Conservation (phyloP, 2,329 filamentous ascomycete species). For the Fusarium paranaense region DNA sequence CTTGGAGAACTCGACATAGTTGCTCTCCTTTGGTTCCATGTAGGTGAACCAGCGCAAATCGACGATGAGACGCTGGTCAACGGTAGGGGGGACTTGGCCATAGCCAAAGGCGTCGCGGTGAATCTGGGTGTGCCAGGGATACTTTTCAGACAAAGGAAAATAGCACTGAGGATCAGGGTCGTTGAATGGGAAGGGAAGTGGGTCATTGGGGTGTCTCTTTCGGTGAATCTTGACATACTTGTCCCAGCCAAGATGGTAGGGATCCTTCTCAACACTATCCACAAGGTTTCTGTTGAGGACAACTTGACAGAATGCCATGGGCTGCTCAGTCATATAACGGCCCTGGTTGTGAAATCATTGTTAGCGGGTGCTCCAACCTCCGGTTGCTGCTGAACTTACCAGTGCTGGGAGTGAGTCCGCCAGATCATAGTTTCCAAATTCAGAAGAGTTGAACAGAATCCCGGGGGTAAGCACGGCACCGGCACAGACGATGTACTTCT, state of each 20-base stretch:
- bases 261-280: neutral
- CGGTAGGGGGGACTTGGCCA: neutral
- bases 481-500: conserved; percentile 7
- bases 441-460: neutral
- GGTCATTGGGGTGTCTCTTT: neutral
- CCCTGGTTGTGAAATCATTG: neutral
- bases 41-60: conserved; percentile 18
- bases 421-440: neutral
- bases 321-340: conserved; percentile 9
- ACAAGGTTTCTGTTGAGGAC: neutral
- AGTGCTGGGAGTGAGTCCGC: neutral
- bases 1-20: neutral
- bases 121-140: conserved; percentile 13
- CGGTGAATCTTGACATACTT: neutral
- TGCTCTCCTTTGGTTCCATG: neutral
- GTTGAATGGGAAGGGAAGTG: conserved; percentile 1
- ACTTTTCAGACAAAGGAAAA: conserved; percentile 3
- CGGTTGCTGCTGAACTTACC: neutral
- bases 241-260: neutral
- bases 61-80: neutral
- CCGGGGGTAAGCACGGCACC: conserved; percentile 2
- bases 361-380: neutral
- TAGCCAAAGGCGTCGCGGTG: conserved; percentile 9
- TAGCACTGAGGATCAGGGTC: conserved; percentile 5
- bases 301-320: conserved; percentile 5